Evolutionary conservation across 805 yeast genomes (phyloP).

Genomic region (Lachancea sp.): DNA sequence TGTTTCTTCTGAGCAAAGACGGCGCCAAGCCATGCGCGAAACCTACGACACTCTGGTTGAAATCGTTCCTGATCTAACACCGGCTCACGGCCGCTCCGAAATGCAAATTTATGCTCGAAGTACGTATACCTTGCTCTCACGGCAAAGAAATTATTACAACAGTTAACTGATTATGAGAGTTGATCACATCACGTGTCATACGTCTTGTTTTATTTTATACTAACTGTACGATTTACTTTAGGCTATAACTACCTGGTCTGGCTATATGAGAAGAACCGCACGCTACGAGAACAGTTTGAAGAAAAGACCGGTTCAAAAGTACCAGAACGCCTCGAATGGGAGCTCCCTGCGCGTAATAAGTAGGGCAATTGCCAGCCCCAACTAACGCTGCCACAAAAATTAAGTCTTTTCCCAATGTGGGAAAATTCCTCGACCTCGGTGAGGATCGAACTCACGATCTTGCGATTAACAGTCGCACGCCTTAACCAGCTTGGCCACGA

Average conservation of each 20-base stretch:
- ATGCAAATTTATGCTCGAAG: constrained; percentile 63
- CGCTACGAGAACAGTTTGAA: constrained; percentile 38
- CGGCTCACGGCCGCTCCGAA: constrained; percentile 75
- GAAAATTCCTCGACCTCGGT: constrained; percentile 42
- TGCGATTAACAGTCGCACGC: constrained; percentile 62
- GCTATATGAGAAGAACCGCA: constrained; percentile 44
- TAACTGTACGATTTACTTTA: background rate
- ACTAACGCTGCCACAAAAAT: background rate
- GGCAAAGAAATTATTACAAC: no score
- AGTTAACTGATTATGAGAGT: no score
- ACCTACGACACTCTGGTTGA: constrained; percentile 73
- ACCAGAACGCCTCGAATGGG: background rate
- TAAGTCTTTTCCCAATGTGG: background rate
- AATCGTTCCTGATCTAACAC: constrained; percentile 64
- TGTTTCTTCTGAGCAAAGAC: constrained; percentile 77
- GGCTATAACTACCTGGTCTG: constrained; percentile 42
- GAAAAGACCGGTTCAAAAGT: background rate
- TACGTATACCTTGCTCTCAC: constrained; percentile 30
- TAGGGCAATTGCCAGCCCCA: no score
- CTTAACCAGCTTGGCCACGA: constrained; percentile 56
- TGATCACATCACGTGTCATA: no score
- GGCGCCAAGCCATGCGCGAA: constrained; percentile 77
- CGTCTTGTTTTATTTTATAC: no score
- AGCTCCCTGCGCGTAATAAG: no score
- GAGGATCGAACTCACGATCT: constrained; percentile 58